These are phyloP conservation scores for Yamadazyma aaseri DNA, from an alignment of 1,139 yeast genomes.

Conservation along the genomic window DNA sequence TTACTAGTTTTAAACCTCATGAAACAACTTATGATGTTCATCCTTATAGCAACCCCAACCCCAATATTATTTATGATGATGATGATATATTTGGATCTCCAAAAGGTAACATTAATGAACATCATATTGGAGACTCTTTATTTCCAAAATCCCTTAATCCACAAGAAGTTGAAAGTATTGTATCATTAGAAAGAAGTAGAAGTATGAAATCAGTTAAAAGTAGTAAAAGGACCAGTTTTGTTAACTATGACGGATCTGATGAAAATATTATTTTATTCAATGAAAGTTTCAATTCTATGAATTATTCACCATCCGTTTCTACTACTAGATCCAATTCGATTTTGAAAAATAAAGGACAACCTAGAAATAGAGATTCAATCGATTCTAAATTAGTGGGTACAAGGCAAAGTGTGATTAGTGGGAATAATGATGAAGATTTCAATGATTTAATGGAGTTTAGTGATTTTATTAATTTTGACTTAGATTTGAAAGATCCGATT, in stretches of 20 bases:
- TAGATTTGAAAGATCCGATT: conserved; percentile 30
- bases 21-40: conserved; percentile 7
- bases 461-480: conserved; percentile 62
- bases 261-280: conserved; percentile 38
- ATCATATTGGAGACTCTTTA: conserved; percentile 57
- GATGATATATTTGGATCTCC: conserved; percentile 34
- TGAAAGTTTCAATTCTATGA: conserved; percentile 11
- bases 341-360: conserved; percentile 35
- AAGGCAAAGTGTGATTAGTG: conserved; percentile 8
- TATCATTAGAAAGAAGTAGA: conserved; percentile 67
- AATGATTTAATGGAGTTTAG: conserved; percentile 57
- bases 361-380: background rate
- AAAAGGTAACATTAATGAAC: conserved; percentile 14
- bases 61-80: conserved; percentile 3
- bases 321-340: conserved; percentile 46
- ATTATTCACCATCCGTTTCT: conserved; percentile 9
- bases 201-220: conserved; percentile 52
- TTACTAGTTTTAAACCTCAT: conserved; percentile 11
- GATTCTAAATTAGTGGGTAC: conserved; percentile 9
- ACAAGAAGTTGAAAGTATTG: conserved; percentile 72
- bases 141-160: conserved; percentile 69
- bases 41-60: background rate
- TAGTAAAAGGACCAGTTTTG: conserved; percentile 42
- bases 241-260: conserved; percentile 49
- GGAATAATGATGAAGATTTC: conserved; percentile 20